Conservation (phyloP, 129 eudicot genomes). For the Logfia minima region DNA sequence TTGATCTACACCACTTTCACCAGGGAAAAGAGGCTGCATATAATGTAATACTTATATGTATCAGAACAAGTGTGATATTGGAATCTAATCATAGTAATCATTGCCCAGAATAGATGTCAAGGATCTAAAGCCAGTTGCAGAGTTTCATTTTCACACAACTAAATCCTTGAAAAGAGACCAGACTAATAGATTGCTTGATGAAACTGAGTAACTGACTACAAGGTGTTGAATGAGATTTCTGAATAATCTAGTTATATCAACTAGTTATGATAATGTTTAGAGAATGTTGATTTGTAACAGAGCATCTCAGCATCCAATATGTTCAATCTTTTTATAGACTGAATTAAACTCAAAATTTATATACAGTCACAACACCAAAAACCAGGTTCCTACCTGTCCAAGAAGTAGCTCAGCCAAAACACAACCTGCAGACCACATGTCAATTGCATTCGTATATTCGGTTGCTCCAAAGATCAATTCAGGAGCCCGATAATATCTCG, state of each 20-base stretch:
- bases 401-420: conserved; percentile 92
- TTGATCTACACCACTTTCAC: conserved; percentile 99
- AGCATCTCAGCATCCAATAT: not conserved
- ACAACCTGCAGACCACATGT: conserved; percentile 99
- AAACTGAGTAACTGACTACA: not conserved
- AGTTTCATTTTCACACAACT: not conserved
- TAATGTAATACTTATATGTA: not conserved
- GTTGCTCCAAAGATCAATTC: conserved; percentile 96
- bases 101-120: not conserved
- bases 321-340: no score
- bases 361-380: not conserved
- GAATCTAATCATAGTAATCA: not conserved
- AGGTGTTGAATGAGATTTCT: not conserved
- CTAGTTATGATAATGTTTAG: not conserved
- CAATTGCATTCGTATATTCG: conserved; percentile 95
- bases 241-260: no score
- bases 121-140: not conserved
- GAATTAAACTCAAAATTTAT: no score
- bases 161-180: not conserved
- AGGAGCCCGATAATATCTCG: conserved; percentile 95
- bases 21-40: conserved; percentile 95
- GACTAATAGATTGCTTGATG: not conserved
- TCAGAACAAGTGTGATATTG: conserved; percentile 14
- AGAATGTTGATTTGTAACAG: not conserved
- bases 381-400: conserved; percentile 62